Percentiles rank a stretch among this genome's conserved stretches.
phyloP scores from a whole-genome alignment of 306 rosid species.

The Rosa persica region DNA sequence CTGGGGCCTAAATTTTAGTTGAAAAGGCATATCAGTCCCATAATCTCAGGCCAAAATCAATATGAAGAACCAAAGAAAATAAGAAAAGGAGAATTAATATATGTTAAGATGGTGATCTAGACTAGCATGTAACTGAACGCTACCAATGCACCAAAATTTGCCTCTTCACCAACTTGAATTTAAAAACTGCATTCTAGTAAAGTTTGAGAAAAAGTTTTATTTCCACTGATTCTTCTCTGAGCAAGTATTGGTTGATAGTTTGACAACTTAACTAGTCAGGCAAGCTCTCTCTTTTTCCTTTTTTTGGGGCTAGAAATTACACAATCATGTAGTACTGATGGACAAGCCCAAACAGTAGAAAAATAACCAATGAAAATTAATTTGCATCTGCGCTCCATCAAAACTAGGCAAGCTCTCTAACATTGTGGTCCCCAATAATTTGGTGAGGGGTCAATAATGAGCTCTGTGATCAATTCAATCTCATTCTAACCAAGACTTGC shows the following conservation, averaged over 20 bases:
- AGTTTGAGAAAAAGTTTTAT: not conserved
- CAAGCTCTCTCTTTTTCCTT: not conserved
- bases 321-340: not conserved
- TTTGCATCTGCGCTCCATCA: not conserved
- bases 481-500: not conserved
- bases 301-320: not conserved
- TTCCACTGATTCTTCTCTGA: not conserved
- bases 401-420: not conserved
- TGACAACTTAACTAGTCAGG: not conserved
- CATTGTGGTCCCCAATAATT: not conserved
- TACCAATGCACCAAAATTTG: not conserved
- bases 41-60: not conserved
- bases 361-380: not conserved
- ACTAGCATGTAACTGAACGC: not conserved
- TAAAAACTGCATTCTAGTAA: not conserved
- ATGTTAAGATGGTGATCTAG: not conserved
- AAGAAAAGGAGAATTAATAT: not conserved
- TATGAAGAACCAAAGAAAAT: not conserved
- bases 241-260: no score
- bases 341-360: not conserved
- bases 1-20: slow-evolving; percentile 59
- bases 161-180: not conserved
- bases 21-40: not conserved
- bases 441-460: not conserved
- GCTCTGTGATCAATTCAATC: not conserved